A percentile compares a stretch with the other conserved stretches of the same genome.
Conservation (phyloP, 257 asterid genomes). For the Forsythia viridissima region DNA sequence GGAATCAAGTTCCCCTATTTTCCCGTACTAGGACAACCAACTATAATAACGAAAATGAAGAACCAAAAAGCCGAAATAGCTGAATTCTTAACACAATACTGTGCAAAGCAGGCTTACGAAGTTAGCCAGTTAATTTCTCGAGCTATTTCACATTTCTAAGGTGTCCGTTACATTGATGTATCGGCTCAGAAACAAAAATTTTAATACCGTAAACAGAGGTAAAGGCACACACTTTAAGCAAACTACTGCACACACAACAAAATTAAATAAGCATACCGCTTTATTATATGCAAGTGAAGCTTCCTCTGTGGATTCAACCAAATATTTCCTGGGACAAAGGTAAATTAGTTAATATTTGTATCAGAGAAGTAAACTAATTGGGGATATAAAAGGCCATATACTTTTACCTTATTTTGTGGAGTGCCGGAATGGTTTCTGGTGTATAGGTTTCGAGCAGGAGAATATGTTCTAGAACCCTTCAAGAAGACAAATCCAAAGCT, state of each 20-base stretch:
- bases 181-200: neutral
- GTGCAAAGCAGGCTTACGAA: neutral
- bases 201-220: neutral
- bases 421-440: constrained; percentile 89
- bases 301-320: constrained; percentile 93
- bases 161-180: constrained; percentile 7
- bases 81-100: constrained; percentile 15
- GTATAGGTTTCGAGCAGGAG: constrained; percentile 93
- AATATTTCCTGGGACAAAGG: constrained; percentile 61
- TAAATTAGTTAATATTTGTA: constrained; percentile 20
- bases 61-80: neutral
- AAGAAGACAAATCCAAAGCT: constrained; percentile 31
- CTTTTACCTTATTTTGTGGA: constrained; percentile 83
- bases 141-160: neutral
- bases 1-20: neutral
- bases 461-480: constrained; percentile 87
- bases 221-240: constrained; percentile 12
- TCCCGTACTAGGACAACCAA: neutral
- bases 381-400: constrained; percentile 1
- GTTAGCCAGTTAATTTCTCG: neutral
- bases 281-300: constrained; percentile 95
- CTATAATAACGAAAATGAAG: neutral
- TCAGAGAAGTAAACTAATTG: constrained; percentile 10
- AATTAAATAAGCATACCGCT: constrained; percentile 63
- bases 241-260: constrained; percentile 8